Conservation (phyloP, 2,329 filamentous ascomycete species). For the Cercospora sp. region DNA sequence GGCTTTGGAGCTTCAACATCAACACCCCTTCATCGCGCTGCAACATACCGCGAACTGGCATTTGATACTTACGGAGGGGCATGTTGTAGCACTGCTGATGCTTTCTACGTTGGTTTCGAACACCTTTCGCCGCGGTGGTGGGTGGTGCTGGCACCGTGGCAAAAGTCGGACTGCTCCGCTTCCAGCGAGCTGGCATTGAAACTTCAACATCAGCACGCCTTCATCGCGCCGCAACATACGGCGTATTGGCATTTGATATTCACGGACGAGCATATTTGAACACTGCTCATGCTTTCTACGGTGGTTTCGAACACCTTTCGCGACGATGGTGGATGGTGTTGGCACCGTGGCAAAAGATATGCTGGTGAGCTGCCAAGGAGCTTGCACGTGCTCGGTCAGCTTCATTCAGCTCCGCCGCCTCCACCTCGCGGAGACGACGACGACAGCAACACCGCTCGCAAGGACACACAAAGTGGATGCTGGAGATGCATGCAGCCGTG, state of each 20-base stretch:
- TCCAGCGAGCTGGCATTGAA: background rate
- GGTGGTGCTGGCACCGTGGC: background rate
- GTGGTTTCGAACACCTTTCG: background rate
- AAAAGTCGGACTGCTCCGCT: background rate
- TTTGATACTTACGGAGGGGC: background rate
- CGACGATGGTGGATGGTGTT: background rate
- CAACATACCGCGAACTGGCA: background rate
- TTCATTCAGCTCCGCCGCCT: background rate
- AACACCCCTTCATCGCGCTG: background rate
- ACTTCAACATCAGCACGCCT: background rate
- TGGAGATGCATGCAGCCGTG: slow-evolving; percentile 8
- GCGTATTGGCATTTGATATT: background rate
- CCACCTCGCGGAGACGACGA: background rate
- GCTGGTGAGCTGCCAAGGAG: background rate
- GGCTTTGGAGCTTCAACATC: background rate
- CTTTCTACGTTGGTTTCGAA: background rate
- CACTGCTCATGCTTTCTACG: background rate
- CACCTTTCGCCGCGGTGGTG: background rate
- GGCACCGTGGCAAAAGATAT: background rate
- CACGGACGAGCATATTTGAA: background rate
- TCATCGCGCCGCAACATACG: background rate
- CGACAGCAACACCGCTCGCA: background rate
- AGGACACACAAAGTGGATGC: slow-evolving; percentile 10
- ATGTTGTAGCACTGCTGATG: background rate
- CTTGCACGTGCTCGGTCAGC: background rate